Evolutionary conservation across 805 yeast genomes (phyloP), one percentile per base, ranked within the genome.

Genomic region (Nakazawaea siamensis): DNA sequence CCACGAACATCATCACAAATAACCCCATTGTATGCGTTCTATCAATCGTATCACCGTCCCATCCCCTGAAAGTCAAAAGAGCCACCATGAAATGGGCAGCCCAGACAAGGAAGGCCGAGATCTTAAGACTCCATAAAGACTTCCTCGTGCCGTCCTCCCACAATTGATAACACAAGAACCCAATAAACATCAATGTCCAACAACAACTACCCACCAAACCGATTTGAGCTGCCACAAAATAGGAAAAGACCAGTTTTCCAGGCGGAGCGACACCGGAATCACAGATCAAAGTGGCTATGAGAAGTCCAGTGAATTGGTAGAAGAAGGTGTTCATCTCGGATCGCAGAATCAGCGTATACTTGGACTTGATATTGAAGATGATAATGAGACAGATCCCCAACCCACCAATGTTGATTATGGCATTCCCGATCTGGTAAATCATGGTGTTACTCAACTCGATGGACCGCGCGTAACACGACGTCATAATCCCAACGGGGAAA

Each of bases 221-320:
- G 16, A 80, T 53, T 54, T 90, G 97, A 5, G 79, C 64, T 11
- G 92, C 76, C 4, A 85, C 96, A 53, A 88, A 82, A 54, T 81
- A 87, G 1, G 85, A 81, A 51, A 76, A 90, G 4, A 85, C 64
- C 2, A 51, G 50, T 2, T 92, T 73, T 2, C 88, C 81, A 1
- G 95, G 92, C 1, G 97, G 95, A 10, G 83, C 70, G 1, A 90
- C 96, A 14, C 97, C 97, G 44, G 94, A 78, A 50, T 90, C 95
- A 4, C 86, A 94, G 16, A 90, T 70, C 31, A 90, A 62, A 2
- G 88, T 69, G 41, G 79, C 60, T 12, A 82, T 67, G 5, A 75
- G 68, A 43, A 82, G 66, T 1, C 72, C 63, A 21, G 80, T 61
- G 42, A 69, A 66, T 27, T 73, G 49, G 56, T 80, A 76, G 55